phyloP scores from a whole-genome alignment of 2,329 filamentous ascomycete species.

The Calycina marina region DNA sequence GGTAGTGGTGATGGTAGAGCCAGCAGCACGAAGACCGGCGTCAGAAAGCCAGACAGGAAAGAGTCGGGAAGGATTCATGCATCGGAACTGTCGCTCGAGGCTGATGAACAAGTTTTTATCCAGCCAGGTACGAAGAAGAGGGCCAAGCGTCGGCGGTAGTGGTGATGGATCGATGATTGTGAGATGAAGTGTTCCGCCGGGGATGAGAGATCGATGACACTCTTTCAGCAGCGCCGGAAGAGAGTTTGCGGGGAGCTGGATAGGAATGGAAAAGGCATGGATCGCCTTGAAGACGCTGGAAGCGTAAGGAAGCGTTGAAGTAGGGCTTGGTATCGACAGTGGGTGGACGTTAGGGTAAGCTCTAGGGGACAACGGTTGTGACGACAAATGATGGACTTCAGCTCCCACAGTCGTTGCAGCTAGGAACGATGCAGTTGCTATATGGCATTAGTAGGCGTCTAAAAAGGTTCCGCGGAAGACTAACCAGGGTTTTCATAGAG shows the following conservation, averaged over 20 bases:
- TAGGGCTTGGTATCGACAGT: constrained; percentile 23
- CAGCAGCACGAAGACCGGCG: constrained; percentile 32
- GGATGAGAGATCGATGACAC: constrained; percentile 39
- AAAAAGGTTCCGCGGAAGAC: not conserved
- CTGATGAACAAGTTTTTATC: constrained; percentile 44
- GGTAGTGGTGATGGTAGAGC: constrained; percentile 13
- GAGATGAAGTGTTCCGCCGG: constrained; percentile 40
- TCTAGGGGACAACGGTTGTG: constrained; percentile 22
- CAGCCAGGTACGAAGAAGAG: constrained; percentile 43
- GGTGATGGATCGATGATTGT: constrained; percentile 50
- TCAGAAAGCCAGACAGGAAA: constrained; percentile 45
- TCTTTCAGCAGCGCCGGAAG: constrained; percentile 41
- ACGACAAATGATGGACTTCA: constrained; percentile 30
- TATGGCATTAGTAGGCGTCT: not conserved
- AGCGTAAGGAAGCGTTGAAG: constrained; percentile 24
- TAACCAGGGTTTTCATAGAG: constrained; percentile 22
- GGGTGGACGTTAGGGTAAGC: constrained; percentile 22
- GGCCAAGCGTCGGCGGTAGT: constrained; percentile 38
- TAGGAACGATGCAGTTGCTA: constrained; percentile 18
- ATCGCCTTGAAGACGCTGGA: constrained; percentile 31
- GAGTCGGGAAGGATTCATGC: constrained; percentile 40
- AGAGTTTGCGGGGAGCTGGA: constrained; percentile 38
- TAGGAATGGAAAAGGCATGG: constrained; percentile 39
- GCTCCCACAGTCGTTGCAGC: constrained; percentile 22
- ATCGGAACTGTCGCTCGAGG: constrained; percentile 42